Evolutionary conservation across 2,329 filamentous ascomycete species (phyloP), one percentile per base, ranked within the genome.

Genomic region (Sporothrix brunneoviolacea): DNA sequence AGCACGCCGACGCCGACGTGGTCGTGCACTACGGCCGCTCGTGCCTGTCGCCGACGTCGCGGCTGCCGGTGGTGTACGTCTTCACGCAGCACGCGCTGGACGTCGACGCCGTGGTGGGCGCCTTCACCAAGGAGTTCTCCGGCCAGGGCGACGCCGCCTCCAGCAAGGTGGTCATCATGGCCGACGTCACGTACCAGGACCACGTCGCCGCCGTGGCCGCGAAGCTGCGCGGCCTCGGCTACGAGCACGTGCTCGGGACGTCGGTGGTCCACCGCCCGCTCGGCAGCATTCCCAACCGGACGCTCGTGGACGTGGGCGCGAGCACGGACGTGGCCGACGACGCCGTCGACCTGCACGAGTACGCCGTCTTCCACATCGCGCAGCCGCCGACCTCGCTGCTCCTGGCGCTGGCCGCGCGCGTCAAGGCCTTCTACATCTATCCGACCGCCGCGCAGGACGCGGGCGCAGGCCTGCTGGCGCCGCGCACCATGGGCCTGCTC

Each of bases 1-100:
- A 98, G 65, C 93, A 98, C 65, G 86, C 89, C 15, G 79, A 89
- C 60, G 91, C 93, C 7, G 86, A 97, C 55, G 88, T 90, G 0
- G 87, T 97, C 1, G 84, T 98, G 13, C 93, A 98, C 65, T 98
- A 97, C 60, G 93, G 93, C 3, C 78, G 93, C 47, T 86, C 91
- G 0, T 98, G 93, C 63, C 74, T 98, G 21, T 96, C 90, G 8
- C 91, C 91, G 1, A 95, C 91, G 0, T 86, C 87, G 10, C 76
- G 90, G 50, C 70, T 97, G 47, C 90, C 91, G 0, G 91, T 95
- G 19, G 81, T 96, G 44, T 90, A 96, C 64, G 82, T 96, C 53
- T 97, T 93, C 63, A 98, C 93, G 0, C 77, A 76, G 43, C 84
- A 85, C 56, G 66, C 74, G 2, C 73, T 98, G 15, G 75, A 88